Base-by-base conservation (phyloP, 208 protist genomes). In the Leishmania turanica region DNA sequence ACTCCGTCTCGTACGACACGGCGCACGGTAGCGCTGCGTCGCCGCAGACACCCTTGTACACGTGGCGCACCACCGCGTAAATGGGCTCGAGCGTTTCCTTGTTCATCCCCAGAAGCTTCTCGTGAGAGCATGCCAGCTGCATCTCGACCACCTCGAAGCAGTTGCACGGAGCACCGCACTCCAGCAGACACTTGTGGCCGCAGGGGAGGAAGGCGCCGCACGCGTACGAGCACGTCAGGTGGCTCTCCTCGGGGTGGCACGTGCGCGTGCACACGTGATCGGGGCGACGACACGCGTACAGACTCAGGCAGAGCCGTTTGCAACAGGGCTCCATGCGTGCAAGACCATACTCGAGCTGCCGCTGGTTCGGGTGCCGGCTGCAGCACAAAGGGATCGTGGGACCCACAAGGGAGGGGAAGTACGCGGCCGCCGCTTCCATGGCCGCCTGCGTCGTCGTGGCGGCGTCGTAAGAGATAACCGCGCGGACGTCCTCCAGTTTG, bases 31-130 rank as follows among this genome's bases (percentile, higher is more conserved):
- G 78, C 17, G 77, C 64, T 1, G 80, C 77, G 82, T 96, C 92
- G n/a, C 79, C 84, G 79, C 95, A 98, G 42, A 93, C 89, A 27
- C 95, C 95, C 31, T 88, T 89, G 83, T 95, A 98, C 64, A 93
- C 81, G 83, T 98, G 95, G 15, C 87, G 88, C 60, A 96, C 93
- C 3, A 80, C 83, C 15, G 79, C 87, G 81, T 95, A 96, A 68
- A 98, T 92, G 15, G 93, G 91, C 83, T 95, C 85, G 37, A 91
- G 66, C 4, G 85, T 93, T 47, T 87, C 88, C 49, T 83, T 85
- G 82, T 96, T 89, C 11, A 96, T 77, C 4, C 95, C 95, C 4
- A 96, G 78, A 40, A 96, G 85, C 76, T 88, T 87, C 73, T 87
- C 77, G 75, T 98, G 95, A 34, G 85, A 90, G 84, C 95, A 98